Percentiles rank a stretch among this genome's conserved stretches.
Conservation (phyloP, 345 rosid species). For the Salix koriyanagi region DNA sequence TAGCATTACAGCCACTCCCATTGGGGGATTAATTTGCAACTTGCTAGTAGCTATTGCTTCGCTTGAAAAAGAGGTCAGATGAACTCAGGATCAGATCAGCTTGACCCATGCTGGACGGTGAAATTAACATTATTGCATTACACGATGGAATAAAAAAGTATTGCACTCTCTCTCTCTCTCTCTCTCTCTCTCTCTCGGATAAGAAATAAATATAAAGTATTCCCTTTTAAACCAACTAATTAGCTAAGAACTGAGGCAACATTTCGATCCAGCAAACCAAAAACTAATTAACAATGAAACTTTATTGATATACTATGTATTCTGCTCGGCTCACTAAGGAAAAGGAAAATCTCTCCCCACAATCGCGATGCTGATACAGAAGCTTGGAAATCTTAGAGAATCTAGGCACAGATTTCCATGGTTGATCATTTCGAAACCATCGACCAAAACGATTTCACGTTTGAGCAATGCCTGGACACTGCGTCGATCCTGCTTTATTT, state of each 20-base stretch:
- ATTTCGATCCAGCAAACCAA: background rate
- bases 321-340: background rate
- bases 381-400: background rate
- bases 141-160: background rate
- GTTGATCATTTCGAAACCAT: background rate
- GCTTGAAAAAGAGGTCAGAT: slow-evolving; percentile 26
- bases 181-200: background rate
- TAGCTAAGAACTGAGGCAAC: background rate
- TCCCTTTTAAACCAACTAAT: background rate
- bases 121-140: slow-evolving; percentile 9
- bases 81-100: background rate
- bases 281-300: background rate
- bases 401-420: background rate
- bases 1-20: no score
- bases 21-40: background rate
- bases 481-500: background rate
- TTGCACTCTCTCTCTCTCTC: background rate
- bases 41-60: slow-evolving; percentile 14
- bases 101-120: background rate
- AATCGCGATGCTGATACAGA: background rate
- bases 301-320: background rate
- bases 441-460: background rate
- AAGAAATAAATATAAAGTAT: background rate
- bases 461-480: background rate
- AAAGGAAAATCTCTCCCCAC: background rate